Percentiles rank a stretch among this genome's conserved stretches.
These are phyloP conservation scores for Mucor circinelloides DNA, from an alignment of 371 early-diverging fungal species.

Conservation along the genomic window DNA sequence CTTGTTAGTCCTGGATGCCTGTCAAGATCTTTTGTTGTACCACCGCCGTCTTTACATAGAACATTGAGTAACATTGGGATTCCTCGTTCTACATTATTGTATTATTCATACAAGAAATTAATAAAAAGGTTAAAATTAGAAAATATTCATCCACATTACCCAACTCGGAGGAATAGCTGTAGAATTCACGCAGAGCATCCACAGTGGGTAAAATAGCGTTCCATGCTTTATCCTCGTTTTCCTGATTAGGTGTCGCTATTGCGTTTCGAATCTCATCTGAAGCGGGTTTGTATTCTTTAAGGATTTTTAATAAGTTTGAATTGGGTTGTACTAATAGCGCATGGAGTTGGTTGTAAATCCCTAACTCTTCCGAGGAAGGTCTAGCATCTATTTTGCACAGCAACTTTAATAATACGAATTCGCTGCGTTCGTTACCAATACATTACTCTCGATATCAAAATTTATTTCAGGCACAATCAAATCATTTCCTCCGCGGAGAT, in stretches of 20 bases:
- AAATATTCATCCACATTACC: constrained; percentile 44
- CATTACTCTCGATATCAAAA: constrained; percentile 60
- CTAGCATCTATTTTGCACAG: constrained; percentile 46
- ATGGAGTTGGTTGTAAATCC: constrained; percentile 49
- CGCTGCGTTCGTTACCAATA: not conserved
- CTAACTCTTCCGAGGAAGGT: constrained; percentile 55
- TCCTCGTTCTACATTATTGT: constrained; percentile 56
- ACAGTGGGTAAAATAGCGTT: constrained; percentile 83
- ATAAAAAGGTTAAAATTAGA: not conserved
- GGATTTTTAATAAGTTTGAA: constrained; percentile 42
- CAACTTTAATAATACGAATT: not conserved
- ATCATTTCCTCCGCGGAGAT: constrained; percentile 37
- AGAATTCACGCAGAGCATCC: constrained; percentile 75
- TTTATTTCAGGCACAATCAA: constrained; percentile 48
- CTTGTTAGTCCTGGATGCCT: constrained; percentile 78
- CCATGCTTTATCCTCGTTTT: constrained; percentile 90
- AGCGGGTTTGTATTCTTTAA: constrained; percentile 56
- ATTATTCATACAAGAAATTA: not conserved
- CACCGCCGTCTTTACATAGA: constrained; percentile 65
- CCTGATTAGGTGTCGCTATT: constrained; percentile 77
- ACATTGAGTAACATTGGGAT: constrained; percentile 76
- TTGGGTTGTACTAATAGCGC: constrained; percentile 53
- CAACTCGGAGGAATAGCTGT: constrained; percentile 72
- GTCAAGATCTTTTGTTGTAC: constrained; percentile 67
- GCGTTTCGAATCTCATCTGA: constrained; percentile 64